Conservation (phyloP, 208 protist species). For the Wallacemonas sp. region DNA sequence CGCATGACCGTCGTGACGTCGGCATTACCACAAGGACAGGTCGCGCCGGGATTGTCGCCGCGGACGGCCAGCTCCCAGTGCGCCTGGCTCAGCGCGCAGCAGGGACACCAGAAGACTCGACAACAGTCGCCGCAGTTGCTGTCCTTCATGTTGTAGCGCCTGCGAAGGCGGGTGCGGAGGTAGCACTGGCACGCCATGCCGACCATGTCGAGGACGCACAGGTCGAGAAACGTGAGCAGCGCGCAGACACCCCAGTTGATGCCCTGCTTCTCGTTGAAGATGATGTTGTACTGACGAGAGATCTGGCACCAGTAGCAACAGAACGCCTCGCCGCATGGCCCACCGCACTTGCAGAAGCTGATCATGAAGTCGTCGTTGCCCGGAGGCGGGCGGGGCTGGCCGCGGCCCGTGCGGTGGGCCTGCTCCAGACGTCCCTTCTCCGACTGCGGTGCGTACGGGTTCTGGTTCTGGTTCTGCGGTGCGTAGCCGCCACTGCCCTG, state of each 20-base stretch:
- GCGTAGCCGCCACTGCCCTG: no score
- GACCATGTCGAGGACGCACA: not conserved
- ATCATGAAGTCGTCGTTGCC: not conserved
- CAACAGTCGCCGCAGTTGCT: not conserved
- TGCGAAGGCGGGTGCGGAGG: not conserved
- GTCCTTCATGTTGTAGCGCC: slow-evolving; percentile 12
- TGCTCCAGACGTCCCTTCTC: no score
- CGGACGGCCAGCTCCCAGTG: slow-evolving; percentile 16
- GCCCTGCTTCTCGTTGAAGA: slow-evolving; percentile 22
- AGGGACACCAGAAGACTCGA: not conserved
- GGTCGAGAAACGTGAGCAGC: not conserved
- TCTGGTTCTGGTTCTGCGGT: no score
- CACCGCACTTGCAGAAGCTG: slow-evolving; percentile 16
- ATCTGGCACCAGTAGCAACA: slow-evolving; percentile 57
- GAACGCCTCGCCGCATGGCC: slow-evolving; percentile 32
- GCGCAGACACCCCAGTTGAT: slow-evolving; percentile 26
- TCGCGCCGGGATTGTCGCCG: slow-evolving; percentile 13
- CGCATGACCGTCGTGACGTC: not conserved
- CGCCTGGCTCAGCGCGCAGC: slow-evolving; percentile 11
- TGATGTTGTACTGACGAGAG: slow-evolving; percentile 50
- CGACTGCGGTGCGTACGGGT: no score
- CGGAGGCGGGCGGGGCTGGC: not conserved
- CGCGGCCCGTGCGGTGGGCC: no score
- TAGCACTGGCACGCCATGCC: slow-evolving; percentile 10
- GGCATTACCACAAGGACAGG: slow-evolving; percentile 1